Evolutionary conservation across 192 early-diverging fungal genomes (phyloP).

Genomic region (Spinellus fusiger): DNA sequence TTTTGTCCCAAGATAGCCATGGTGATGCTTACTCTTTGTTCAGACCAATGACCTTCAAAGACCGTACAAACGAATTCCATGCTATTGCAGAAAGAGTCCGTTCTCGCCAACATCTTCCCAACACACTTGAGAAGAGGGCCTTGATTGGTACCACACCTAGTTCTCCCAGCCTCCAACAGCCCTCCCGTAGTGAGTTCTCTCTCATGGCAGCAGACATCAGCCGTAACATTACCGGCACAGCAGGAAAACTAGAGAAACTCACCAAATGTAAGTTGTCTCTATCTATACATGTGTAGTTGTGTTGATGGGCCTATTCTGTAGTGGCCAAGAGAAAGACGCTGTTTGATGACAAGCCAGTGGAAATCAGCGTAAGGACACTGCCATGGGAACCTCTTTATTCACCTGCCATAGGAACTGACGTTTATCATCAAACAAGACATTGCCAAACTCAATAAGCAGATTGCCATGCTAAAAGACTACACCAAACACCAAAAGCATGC

Average conservation of each 20-base stretch:
- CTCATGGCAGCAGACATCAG: conserved; percentile 77
- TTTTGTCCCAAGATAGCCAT: too few relatives aligned
- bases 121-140: conserved; percentile 24
- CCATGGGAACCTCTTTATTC: too few relatives aligned
- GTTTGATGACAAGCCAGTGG: conserved; percentile 94
- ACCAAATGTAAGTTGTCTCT: conserved; percentile 51
- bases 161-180: conserved; percentile 10
- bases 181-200: conserved; percentile 66
- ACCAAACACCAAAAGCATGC: conserved; percentile 43
- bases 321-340: conserved; percentile 94
- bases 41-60: conserved; percentile 46
- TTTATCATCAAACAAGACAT: conserved; percentile 96
- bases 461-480: conserved; percentile 75
- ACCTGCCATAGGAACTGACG: conserved; percentile 87
- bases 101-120: conserved; percentile 26
- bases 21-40: conserved; percentile 1
- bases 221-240: conserved; percentile 80
- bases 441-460: conserved; percentile 89
- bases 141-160: conserved; percentile 9
- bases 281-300: neutral
- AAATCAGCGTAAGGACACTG: conserved; percentile 69
- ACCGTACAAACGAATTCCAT: conserved; percentile 84
- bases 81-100: conserved; percentile 71
- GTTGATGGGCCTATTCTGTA: conserved; percentile 7
- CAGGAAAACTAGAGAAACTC: conserved; percentile 79